These are phyloP conservation scores for Ulota crispa DNA, from an alignment of 225 moss, liverwort and hornwort genomes.

Conservation along the genomic window DNA sequence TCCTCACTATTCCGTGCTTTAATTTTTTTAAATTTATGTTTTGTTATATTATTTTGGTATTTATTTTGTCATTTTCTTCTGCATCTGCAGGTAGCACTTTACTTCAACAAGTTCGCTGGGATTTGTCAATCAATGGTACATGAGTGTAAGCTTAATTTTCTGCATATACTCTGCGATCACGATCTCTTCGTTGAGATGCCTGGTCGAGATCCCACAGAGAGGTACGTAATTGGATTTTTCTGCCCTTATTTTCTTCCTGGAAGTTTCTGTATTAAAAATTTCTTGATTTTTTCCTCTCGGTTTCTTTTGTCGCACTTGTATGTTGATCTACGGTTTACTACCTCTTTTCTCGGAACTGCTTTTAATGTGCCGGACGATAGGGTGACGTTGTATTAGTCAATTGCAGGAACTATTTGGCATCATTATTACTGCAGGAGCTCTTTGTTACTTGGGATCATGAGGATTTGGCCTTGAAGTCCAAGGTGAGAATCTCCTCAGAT, in stretches of 20 bases:
- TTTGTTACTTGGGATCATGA: constrained; percentile 97
- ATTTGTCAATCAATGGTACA: constrained; percentile 88
- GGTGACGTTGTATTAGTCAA: constrained; percentile 8
- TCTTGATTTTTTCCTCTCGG: not conserved
- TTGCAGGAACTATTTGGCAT: constrained; percentile 91
- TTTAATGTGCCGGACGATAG: not conserved
- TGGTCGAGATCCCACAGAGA: constrained; percentile 93
- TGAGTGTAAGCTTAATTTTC: constrained; percentile 94
- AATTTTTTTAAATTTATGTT: not conserved
- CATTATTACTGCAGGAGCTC: constrained; percentile 91
- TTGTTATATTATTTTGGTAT: not conserved
- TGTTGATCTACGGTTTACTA: not conserved
- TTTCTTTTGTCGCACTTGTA: not conserved
- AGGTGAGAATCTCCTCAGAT: constrained; percentile 48
- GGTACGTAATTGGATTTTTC: constrained; percentile 34
- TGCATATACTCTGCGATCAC: constrained; percentile 90
- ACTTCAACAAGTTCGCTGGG: constrained; percentile 89
- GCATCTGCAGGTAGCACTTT: constrained; percentile 75
- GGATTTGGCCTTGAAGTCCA: constrained; percentile 70
- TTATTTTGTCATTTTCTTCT: not conserved
- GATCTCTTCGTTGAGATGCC: constrained; percentile 99
- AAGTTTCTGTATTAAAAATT: not conserved
- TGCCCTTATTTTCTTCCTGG: not conserved
- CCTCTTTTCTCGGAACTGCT: constrained; percentile 2
- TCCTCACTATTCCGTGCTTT: not conserved